Evolutionary conservation across 805 yeast genomes (phyloP), one percentile per base, ranked within the genome.

Genomic region (Metschnikowia borealis): DNA sequence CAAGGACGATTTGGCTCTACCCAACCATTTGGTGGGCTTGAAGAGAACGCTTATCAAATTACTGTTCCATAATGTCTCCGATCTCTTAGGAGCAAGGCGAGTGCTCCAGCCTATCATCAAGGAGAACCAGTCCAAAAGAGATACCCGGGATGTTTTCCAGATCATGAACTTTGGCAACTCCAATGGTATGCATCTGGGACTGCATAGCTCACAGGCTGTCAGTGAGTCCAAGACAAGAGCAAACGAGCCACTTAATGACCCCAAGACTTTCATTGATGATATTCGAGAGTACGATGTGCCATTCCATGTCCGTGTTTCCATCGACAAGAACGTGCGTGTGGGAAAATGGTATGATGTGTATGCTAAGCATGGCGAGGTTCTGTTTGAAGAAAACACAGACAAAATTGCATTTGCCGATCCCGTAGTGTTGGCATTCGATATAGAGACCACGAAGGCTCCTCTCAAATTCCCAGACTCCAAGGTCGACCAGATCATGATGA

Each of bases 351-450:
- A 92, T 65, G 78, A 80, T 26, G 92, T 91, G 1, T 80, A 80
- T 44, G 85, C 85, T 4, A 76, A 74, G 17, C 80, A 82, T 41
- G 84, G 84, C 0, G 73, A 75, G 13, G 70, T 83, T 3, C 69
- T 68, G 8, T 66, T 87, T 26, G 74, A 70, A 15, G 90, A 85
- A 61, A 80, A 84, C 52, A 73, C 77, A 15, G 89, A 87, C 32
- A 84, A 86, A 59, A 84, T 91, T 44, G 95, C 96, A 36, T 95
- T 96, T 69, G 96, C 99, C 3, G 99, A 94, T 65, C 98, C 98
- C 0, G 97, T 94, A 6, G 92, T 95, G 1, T 66, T 94, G 62
- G 99, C 99, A 0, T 94, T 89, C 64, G 99, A 94, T 78, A 94
- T 94, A 49, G 99, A 94, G 74, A 94, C 99, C 1, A 89, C 97